A percentile compares a stretch with the other conserved stretches of the same genome.
Evolutionary conservation across 1,284 basidiomycete species (phyloP).

Genomic region (Austropuccinia psidii): DNA sequence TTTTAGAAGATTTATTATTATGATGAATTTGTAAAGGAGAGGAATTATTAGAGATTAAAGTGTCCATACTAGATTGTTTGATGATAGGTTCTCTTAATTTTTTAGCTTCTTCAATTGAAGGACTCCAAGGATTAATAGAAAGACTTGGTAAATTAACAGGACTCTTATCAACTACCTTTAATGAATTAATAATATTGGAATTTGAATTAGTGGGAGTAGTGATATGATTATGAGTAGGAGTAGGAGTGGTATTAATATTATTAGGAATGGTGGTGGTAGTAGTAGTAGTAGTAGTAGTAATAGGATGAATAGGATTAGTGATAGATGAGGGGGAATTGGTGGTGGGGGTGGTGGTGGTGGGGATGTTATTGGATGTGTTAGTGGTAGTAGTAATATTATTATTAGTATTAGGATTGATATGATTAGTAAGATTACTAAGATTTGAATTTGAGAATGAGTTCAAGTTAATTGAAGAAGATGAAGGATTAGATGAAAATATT

Average conservation of each 20-base stretch:
- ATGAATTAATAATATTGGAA: no score
- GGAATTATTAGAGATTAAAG: slow-evolving; percentile 7
- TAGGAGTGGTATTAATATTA: background rate
- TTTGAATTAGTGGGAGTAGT: background rate
- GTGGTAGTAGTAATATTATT: background rate
- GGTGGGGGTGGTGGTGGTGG: background rate
- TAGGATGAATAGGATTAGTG: background rate
- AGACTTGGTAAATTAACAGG: slow-evolving; percentile 26
- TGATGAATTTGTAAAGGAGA: background rate
- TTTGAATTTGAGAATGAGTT: no score
- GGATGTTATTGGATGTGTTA: no score
- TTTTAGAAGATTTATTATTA: background rate
- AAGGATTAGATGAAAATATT: background rate
- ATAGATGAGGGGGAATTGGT: background rate
- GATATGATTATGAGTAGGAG: background rate
- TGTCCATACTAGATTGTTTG: slow-evolving; percentile 26
- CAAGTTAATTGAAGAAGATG: no score
- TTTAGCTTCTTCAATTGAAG: slow-evolving; percentile 31
- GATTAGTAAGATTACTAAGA: no score
- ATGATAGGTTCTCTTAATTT: slow-evolving; percentile 33
- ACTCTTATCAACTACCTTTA: no score
- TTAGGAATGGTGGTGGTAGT: background rate
- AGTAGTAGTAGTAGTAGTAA: background rate
- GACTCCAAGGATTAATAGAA: slow-evolving; percentile 29
- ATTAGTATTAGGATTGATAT: background rate